phyloP scores from a whole-genome alignment of 345 rosid genomes.

The Eucalyptus cloeziana region DNA sequence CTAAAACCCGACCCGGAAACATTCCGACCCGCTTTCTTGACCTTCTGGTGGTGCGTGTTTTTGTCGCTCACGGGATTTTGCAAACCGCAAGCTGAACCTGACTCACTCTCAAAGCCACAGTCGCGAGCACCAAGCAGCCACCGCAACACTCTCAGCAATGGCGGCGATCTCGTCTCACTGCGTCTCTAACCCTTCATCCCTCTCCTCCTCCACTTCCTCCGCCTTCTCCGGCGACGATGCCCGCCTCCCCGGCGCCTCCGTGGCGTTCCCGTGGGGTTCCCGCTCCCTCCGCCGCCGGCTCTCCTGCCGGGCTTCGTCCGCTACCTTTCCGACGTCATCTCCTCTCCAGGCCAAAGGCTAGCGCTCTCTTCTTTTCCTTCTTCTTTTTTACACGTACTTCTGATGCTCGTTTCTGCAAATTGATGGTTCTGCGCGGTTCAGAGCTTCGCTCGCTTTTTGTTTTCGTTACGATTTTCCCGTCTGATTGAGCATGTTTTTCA shows the following conservation, averaged over 20 bases:
- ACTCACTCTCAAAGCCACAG: neutral
- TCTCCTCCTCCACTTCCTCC: constrained; percentile 26
- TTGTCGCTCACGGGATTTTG: neutral
- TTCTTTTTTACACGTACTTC: neutral
- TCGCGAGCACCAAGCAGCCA: neutral
- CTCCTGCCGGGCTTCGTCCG: constrained; percentile 55
- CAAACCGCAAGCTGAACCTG: neutral
- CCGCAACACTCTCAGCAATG: constrained; percentile 12
- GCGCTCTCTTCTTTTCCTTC: neutral
- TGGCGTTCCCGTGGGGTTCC: constrained; percentile 2
- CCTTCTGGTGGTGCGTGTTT: neutral
- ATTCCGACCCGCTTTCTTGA: neutral
- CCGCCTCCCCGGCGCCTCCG: constrained; percentile 7
- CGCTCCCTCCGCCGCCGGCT: constrained; percentile 14
- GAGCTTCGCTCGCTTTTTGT: neutral
- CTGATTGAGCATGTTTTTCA: neutral
- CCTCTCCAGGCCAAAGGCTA: constrained; percentile 34
- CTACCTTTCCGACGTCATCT: constrained; percentile 31
- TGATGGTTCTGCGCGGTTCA: neutral
- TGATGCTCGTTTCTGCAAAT: neutral
- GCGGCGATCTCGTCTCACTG: constrained; percentile 53
- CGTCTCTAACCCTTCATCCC: constrained; percentile 13
- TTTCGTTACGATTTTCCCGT: neutral
- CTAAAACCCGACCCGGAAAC: neutral
- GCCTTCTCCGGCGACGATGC: constrained; percentile 3